Percentiles rank a stretch among this genome's conserved stretches.
Conservation (phyloP, 129 eudicot species). For the Tanacetum coccineum region DNA sequence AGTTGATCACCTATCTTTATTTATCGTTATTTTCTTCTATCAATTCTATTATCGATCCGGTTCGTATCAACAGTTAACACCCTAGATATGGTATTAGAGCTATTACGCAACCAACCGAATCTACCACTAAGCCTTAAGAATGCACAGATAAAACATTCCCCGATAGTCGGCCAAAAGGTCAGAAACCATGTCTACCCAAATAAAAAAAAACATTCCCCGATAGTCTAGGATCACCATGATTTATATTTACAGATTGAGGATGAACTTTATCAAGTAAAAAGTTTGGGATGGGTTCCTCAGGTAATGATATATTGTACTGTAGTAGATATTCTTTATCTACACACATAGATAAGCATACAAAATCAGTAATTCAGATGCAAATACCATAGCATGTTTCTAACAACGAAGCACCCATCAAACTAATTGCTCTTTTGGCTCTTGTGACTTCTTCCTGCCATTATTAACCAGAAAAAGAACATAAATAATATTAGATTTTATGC, state of each 20-base stretch:
- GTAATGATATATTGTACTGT: slow-evolving; percentile 2
- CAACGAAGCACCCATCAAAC: slow-evolving; percentile 86
- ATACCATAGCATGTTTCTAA: slow-evolving; percentile 71
- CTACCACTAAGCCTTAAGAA: background rate
- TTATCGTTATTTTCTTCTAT: too few relatives aligned
- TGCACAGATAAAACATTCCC: background rate
- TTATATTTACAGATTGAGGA: slow-evolving; percentile 12
- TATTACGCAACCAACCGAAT: background rate
- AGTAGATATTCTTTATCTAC: background rate
- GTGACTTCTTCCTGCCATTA: slow-evolving; percentile 73
- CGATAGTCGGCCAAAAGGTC: too few relatives aligned
- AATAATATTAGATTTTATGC: background rate
- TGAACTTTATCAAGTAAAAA: background rate
- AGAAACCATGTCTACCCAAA: too few relatives aligned
- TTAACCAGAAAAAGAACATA: slow-evolving; percentile 17
- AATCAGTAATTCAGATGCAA: slow-evolving; percentile 2
- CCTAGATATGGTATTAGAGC: background rate
- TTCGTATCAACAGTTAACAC: too few relatives aligned
- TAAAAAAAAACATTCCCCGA: background rate
- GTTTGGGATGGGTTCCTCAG: background rate
- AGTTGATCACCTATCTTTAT: too few relatives aligned
- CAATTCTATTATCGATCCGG: too few relatives aligned
- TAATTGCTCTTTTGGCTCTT: slow-evolving; percentile 71
- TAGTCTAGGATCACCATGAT: background rate
- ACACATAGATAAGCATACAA: background rate